Evolutionary conservation across 2,329 filamentous ascomycete genomes (phyloP).

Genomic region (Cryphonectria naterciae): DNA sequence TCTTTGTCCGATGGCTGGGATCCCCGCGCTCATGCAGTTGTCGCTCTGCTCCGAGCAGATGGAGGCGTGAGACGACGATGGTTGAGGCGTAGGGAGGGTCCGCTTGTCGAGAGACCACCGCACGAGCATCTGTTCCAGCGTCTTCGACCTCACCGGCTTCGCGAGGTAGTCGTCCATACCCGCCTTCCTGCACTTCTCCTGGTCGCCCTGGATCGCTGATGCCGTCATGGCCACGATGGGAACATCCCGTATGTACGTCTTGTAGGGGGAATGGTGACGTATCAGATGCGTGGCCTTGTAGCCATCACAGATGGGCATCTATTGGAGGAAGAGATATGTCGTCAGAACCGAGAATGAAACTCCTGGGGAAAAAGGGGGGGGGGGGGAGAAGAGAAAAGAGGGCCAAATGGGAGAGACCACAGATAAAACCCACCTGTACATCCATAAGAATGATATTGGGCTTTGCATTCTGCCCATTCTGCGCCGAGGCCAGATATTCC

Average conservation of each 20-base stretch:
- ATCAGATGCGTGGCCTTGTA: conserved; percentile 77
- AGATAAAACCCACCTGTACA: conserved; percentile 51
- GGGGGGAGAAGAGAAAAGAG: too few species aligned
- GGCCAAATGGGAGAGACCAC: not conserved
- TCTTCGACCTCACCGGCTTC: conserved; percentile 57
- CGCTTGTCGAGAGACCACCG: conserved; percentile 34
- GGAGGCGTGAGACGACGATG: conserved; percentile 11
- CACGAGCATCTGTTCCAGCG: conserved; percentile 47
- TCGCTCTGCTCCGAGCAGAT: conserved; percentile 35
- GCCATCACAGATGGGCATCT: conserved; percentile 75
- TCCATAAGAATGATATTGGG: conserved; percentile 82
- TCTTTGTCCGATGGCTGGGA: conserved; percentile 29
- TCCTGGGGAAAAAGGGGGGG: too few species aligned
- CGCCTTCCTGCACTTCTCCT: conserved; percentile 54
- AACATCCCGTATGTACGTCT: conserved; percentile 57
- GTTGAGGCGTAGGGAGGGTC: conserved; percentile 11
- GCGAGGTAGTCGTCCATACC: conserved; percentile 62
- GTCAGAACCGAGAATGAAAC: not conserved
- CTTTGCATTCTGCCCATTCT: conserved; percentile 53
- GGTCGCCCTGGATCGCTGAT: conserved; percentile 59
- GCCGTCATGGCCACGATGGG: conserved; percentile 61
- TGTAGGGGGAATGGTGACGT: conserved; percentile 69
- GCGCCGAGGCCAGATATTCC: conserved; percentile 67
- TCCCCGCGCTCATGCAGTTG: conserved; percentile 33
- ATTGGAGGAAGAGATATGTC: not conserved